Evolutionary conservation across 805 yeast species (phyloP).

Genomic region (Teunomyces barrocoloradensis): DNA sequence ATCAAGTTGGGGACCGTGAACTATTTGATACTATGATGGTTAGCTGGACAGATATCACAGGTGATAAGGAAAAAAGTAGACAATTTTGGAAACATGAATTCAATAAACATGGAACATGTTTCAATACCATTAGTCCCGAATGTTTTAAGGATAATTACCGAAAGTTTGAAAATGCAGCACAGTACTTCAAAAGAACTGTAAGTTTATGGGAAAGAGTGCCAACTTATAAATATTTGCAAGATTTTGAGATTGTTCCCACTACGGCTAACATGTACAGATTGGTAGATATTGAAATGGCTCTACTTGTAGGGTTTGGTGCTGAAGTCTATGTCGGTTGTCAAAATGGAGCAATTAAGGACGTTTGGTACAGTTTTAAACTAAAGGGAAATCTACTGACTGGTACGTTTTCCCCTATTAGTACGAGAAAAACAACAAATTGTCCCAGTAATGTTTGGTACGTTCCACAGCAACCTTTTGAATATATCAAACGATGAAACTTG

Average conservation of each 20-base stretch:
- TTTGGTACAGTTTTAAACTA: constrained; percentile 21
- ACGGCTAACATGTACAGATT: constrained; percentile 54
- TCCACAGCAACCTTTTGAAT: not conserved
- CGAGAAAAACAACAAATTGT: constrained; percentile 5
- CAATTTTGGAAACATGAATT: constrained; percentile 84
- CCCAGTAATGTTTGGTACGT: constrained; percentile 1
- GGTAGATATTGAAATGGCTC: constrained; percentile 50
- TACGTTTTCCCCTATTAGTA: constrained; percentile 3
- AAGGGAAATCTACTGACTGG: constrained; percentile 12
- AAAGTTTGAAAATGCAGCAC: constrained; percentile 52
- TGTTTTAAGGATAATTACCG: constrained; percentile 52
- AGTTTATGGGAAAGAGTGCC: constrained; percentile 56
- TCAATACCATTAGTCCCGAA: constrained; percentile 67
- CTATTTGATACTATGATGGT: constrained; percentile 54
- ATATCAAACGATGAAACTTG: too few relatives aligned
- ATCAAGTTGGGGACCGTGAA: constrained; percentile 43
- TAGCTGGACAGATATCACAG: constrained; percentile 72
- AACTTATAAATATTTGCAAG: constrained; percentile 60
- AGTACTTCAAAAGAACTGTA: constrained; percentile 62
- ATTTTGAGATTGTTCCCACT: constrained; percentile 70
- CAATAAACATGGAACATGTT: constrained; percentile 92
- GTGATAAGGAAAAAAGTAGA: constrained; percentile 37
- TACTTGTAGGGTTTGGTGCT: constrained; percentile 46
- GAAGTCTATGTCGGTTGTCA: constrained; percentile 63
- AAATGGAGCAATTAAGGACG: constrained; percentile 30